phyloP scores from a whole-genome alignment of 495 filamentous ascomycete genomes.

The Penicillium robsamsonii region DNA sequence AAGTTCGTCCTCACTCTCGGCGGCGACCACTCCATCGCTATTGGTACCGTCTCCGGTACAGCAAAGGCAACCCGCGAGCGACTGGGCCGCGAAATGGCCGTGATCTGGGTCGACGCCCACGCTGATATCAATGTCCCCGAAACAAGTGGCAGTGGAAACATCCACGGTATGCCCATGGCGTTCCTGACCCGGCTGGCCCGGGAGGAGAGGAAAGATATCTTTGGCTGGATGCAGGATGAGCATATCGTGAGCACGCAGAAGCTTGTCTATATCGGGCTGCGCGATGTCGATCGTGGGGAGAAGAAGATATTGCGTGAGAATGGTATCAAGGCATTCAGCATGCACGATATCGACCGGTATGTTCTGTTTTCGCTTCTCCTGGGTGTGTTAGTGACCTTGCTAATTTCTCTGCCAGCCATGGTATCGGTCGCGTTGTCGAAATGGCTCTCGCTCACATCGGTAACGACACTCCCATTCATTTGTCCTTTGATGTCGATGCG shows the following conservation, averaged over 20 bases:
- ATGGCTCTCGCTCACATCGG: constrained; percentile 96
- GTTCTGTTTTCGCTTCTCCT: constrained; percentile 11
- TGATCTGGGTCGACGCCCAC: constrained; percentile 99
- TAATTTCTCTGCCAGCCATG: constrained; percentile 54
- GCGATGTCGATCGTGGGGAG: constrained; percentile 89
- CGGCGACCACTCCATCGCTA: constrained; percentile 94
- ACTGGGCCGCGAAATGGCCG: constrained; percentile 75
- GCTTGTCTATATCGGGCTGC: constrained; percentile 93
- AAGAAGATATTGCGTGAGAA: constrained; percentile 86
- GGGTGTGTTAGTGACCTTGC: neutral
- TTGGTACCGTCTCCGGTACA: constrained; percentile 83
- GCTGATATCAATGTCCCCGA: constrained; percentile 97
- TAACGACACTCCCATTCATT: constrained; percentile 88
- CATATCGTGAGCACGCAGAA: constrained; percentile 70
- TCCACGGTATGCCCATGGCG: constrained; percentile 97
- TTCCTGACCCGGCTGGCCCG: constrained; percentile 83
- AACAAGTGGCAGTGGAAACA: constrained; percentile 83
- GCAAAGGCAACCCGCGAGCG: constrained; percentile 83
- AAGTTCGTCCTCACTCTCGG: constrained; percentile 90
- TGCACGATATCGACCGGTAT: constrained; percentile 94
- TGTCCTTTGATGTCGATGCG: constrained; percentile 96
- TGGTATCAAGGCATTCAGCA: constrained; percentile 92
- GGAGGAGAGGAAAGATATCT: constrained; percentile 68
- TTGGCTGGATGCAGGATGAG: constrained; percentile 80
- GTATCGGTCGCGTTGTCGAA: constrained; percentile 94